phyloP scores from a whole-genome alignment of 208 protist species.

The Trypanosoma lewisi region DNA sequence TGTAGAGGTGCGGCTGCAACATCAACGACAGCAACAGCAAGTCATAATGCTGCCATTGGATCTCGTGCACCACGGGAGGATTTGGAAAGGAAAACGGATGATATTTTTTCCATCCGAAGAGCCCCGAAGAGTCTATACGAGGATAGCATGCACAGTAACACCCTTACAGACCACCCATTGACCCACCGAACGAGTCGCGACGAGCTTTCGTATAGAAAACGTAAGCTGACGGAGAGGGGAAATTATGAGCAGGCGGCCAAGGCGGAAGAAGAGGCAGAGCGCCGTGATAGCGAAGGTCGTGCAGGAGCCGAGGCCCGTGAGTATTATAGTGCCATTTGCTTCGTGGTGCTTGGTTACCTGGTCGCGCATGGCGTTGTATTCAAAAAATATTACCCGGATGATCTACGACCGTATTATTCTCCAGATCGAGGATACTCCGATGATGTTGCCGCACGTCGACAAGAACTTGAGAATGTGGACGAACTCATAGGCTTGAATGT shows the following conservation, averaged over 20 bases:
- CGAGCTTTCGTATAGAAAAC: slow-evolving; percentile 80
- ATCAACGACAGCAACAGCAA: neutral
- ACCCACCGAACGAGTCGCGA: slow-evolving; percentile 80
- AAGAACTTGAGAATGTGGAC: slow-evolving; percentile 66
- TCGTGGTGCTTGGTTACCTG: slow-evolving; percentile 75
- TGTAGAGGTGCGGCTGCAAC: slow-evolving; percentile 9
- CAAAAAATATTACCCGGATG: slow-evolving; percentile 78
- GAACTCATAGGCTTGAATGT: slow-evolving; percentile 78
- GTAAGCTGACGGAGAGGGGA: slow-evolving; percentile 81
- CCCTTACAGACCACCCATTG: slow-evolving; percentile 75
- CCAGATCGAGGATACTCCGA: slow-evolving; percentile 83
- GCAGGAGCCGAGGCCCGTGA: slow-evolving; percentile 69
- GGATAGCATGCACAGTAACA: slow-evolving; percentile 88
- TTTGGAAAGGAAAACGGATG: slow-evolving; percentile 27
- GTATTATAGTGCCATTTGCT: slow-evolving; percentile 82
- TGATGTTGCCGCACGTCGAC: slow-evolving; percentile 64
- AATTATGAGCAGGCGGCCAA: slow-evolving; percentile 74
- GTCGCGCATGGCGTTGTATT: slow-evolving; percentile 75
- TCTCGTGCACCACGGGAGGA: slow-evolving; percentile 1
- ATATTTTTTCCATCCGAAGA: slow-evolving; percentile 75
- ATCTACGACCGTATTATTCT: slow-evolving; percentile 73
- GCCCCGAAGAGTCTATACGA: slow-evolving; percentile 74
- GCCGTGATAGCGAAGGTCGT: slow-evolving; percentile 59
- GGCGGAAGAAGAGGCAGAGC: slow-evolving; percentile 70
- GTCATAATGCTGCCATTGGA: neutral